Base-by-base conservation (phyloP, 441 rosid genomes). In the Gossypium trilobum region DNA sequence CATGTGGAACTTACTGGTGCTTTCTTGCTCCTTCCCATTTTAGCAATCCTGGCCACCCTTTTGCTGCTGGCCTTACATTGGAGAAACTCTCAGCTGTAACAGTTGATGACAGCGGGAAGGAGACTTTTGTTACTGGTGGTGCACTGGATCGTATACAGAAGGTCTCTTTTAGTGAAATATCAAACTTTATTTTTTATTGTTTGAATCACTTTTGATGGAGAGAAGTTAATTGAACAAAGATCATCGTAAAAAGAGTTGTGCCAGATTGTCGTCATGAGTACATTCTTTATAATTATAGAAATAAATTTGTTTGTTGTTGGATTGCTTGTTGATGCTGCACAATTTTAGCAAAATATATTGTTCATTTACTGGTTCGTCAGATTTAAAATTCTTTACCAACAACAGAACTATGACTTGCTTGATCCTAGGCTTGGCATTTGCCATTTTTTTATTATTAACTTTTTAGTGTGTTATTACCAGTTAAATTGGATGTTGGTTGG, bases 61-160 rank as follows among this genome's bases (percentile, higher is more conserved):
- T 96, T 78, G 90, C 98, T 36, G 87, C 93, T 78, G 99, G 98
- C 61, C 76, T 93, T 70, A 89, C 93, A 42, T 85, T 96, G 83
- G 92, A 90, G 84, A 96, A 90, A 86, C 94, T 96, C 75, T 87
- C 93, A 74, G 95, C 99, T 74, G 92, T 90, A 78, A 96, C 99
- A 1, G 80, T 82, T 80, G 97, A 96, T 86, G 97, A 91, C 66
- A 84, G 74, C 77, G 98, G 99, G 83, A 84, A 80, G 81, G 99
- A 95, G 82, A 89, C 96, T 68, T 95, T 95, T 86, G 80, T 90
- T 63, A 85, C 94, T 56, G 97, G 97, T 46, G 97, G 89, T 73
- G 81, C 90, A 51, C 83, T 95, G 56, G 94, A 88, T 13, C 48
- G 79, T 58, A 88, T 93, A 72, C 97, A 90, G 78, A 95, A 95